Evolutionary conservation across 2,329 filamentous ascomycete genomes (phyloP).

Genomic region (Alternaria triticina): DNA sequence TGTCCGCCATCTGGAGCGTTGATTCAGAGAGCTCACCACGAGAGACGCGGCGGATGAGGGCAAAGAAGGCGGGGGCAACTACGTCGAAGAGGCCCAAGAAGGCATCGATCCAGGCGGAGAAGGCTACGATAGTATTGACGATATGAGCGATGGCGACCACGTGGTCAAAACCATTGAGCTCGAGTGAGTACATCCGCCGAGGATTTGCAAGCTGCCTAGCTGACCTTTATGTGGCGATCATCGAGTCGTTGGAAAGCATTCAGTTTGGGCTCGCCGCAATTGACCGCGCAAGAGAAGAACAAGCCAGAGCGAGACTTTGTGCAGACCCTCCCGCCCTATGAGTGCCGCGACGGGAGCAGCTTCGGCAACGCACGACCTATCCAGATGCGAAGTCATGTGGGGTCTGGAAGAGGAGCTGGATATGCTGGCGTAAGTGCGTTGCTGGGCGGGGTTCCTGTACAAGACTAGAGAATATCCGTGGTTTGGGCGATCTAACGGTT

Average conservation of each 20-base stretch:
- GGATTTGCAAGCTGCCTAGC: background rate
- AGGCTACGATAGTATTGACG: background rate
- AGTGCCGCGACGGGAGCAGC: background rate
- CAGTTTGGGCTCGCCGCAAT: background rate
- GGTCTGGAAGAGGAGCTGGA: background rate
- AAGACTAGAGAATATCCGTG: background rate
- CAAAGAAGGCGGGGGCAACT: background rate
- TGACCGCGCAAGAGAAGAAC: background rate
- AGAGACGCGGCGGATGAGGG: background rate
- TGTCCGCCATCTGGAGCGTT: background rate
- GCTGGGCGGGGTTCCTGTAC: background rate
- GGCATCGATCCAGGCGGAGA: background rate
- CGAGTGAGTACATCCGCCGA: background rate
- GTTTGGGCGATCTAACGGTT: background rate
- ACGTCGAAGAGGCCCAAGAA: background rate
- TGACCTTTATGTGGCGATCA: background rate
- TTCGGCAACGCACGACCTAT: background rate
- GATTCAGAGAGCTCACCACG: background rate
- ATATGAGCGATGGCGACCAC: background rate
- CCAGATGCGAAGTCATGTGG: background rate
- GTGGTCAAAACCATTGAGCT: background rate
- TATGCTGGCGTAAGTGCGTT: background rate
- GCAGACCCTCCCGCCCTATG: background rate
- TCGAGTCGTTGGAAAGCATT: background rate
- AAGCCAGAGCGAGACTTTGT: background rate